A percentile compares a stretch with the other conserved stretches of the same genome.
Evolutionary conservation across 1,284 basidiomycete species (phyloP).

Genomic region (Moesziomyces sp.): DNA sequence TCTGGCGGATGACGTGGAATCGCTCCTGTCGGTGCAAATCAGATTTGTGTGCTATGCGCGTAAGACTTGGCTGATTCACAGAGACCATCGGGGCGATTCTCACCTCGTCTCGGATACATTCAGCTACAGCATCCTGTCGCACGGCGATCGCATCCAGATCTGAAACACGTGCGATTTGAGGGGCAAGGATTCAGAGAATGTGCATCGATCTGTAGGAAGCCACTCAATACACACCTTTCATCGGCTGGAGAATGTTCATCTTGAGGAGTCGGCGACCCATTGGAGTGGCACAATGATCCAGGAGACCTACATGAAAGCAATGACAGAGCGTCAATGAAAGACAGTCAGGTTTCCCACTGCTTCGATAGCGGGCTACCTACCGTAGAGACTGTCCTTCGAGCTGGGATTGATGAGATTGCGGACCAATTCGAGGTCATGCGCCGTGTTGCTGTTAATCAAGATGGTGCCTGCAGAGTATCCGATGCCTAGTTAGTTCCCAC

Average conservation of each 20-base stretch:
- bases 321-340: neutral
- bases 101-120: slow-evolving; percentile 77
- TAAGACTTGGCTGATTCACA: neutral
- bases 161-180: slow-evolving; percentile 46
- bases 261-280: slow-evolving; percentile 85
- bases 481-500: too few relatives aligned
- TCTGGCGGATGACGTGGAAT: slow-evolving; percentile 77
- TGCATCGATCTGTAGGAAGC: too few relatives aligned
- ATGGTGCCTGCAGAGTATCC: slow-evolving; percentile 74
- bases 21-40: slow-evolving; percentile 69
- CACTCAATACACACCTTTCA: slow-evolving; percentile 72
- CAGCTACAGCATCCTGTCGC: slow-evolving; percentile 74
- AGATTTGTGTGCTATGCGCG: too few relatives aligned
- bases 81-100: slow-evolving; percentile 1
- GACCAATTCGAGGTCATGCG: slow-evolving; percentile 85
- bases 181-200: too few relatives aligned
- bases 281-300: slow-evolving; percentile 85
- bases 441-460: slow-evolving; percentile 89
- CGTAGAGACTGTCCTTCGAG: slow-evolving; percentile 44
- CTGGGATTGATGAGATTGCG: slow-evolving; percentile 36
- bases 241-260: slow-evolving; percentile 83
- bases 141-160: slow-evolving; percentile 78
- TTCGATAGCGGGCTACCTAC: slow-evolving; percentile 6
- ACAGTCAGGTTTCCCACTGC: neutral
- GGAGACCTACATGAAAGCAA: slow-evolving; percentile 52